Conservation (phyloP, 306 rosid species). For the Vicia sativa region DNA sequence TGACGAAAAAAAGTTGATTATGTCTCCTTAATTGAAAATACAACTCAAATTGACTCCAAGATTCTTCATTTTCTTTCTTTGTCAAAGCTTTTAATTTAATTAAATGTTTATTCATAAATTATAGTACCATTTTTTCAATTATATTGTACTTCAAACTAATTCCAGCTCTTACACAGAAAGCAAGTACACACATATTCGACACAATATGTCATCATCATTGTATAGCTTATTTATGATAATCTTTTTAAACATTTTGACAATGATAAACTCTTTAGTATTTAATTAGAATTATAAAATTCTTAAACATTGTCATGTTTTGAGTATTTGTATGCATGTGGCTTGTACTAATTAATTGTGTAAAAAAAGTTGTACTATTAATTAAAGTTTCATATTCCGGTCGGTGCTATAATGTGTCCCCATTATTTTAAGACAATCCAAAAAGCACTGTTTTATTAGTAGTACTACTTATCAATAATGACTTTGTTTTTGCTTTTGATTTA, state of each 20-base stretch:
- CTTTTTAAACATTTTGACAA: conserved; percentile 11
- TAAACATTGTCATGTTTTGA: background rate
- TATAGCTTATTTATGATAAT: background rate
- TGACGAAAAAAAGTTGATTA: conserved; percentile 26
- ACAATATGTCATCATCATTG: conserved; percentile 30
- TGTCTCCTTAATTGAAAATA: conserved; percentile 24
- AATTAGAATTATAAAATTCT: background rate
- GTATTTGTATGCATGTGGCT: background rate
- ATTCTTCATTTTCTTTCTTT: conserved; percentile 8
- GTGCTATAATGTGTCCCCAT: conserved; percentile 20
- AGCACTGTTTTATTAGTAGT: too few species aligned
- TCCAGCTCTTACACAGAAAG: conserved; percentile 33
- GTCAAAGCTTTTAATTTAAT: conserved; percentile 17
- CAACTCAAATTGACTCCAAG: conserved; percentile 34
- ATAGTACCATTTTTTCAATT: too few species aligned
- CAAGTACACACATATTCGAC: conserved; percentile 29
- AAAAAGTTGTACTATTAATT: conserved; percentile 19
- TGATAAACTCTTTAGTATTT: conserved; percentile 7
- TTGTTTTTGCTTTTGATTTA: background rate
- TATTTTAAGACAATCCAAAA: conserved; percentile 15
- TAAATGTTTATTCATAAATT: too few species aligned
- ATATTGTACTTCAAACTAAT: too few species aligned
- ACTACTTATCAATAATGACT: background rate
- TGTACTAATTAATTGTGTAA: background rate
- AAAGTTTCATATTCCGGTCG: conserved; percentile 20